Conservation (phyloP, 2,329 filamentous ascomycete species). For the Scedosporium minutisporum region DNA sequence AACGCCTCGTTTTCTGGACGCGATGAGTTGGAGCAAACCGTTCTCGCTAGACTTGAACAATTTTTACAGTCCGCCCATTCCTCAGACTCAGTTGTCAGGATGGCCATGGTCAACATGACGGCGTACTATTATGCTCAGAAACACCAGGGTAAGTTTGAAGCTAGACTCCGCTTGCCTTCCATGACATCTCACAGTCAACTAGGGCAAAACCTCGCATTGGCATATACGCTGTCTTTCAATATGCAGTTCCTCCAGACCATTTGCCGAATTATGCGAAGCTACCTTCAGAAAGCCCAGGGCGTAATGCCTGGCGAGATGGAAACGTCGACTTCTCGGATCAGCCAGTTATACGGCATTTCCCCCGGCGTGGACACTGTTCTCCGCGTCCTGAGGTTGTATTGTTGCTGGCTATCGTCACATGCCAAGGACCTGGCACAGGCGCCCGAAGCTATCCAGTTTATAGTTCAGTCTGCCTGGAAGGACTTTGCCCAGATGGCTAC, state of each 20-base stretch:
- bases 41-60: slow-evolving; percentile 62
- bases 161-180: background rate
- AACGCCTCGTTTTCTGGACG: slow-evolving; percentile 66
- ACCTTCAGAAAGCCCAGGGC: slow-evolving; percentile 1
- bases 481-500: slow-evolving; percentile 9
- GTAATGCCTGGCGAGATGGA: slow-evolving; percentile 6
- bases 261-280: background rate
- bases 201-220: background rate
- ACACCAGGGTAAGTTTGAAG: background rate
- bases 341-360: background rate
- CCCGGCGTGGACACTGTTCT: slow-evolving; percentile 8
- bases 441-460: background rate
- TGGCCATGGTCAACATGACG: slow-evolving; percentile 77
- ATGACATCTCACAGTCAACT: background rate
- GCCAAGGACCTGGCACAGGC: slow-evolving; percentile 5
- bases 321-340: background rate
- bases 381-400: slow-evolving; percentile 10
- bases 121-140: slow-evolving; percentile 65
- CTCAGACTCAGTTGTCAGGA: slow-evolving; percentile 60
- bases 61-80: slow-evolving; percentile 38
- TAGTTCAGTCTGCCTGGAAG: slow-evolving; percentile 7
- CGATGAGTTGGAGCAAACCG: slow-evolving; percentile 75
- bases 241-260: slow-evolving; percentile 4
- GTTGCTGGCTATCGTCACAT: slow-evolving; percentile 10
- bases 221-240: slow-evolving; percentile 2